Conservation (phyloP, 192 early-diverging fungal species). For the Entophlyctis helioformis region DNA sequence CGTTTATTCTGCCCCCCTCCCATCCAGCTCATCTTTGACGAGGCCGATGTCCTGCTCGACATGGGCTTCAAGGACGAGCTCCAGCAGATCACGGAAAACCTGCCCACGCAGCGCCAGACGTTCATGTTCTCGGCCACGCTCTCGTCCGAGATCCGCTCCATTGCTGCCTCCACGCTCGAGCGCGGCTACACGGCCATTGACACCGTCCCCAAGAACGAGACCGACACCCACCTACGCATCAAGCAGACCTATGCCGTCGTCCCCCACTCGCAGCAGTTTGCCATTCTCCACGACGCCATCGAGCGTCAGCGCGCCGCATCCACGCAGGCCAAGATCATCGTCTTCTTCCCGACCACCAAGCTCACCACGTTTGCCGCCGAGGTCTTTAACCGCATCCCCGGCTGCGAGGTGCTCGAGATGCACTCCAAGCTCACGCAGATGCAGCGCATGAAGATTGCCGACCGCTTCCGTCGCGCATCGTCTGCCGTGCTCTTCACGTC, state of each 20-base stretch:
- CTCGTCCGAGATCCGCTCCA: conserved; percentile 49
- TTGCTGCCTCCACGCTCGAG: conserved; percentile 54
- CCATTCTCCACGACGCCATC: conserved; percentile 52
- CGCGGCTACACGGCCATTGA: conserved; percentile 61
- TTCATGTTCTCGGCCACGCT: conserved; percentile 93
- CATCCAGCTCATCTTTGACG: conserved; percentile 84
- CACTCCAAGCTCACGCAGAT: conserved; percentile 73
- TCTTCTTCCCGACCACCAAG: conserved; percentile 79
- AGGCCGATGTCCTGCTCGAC: conserved; percentile 89
- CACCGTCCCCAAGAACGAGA: conserved; percentile 74
- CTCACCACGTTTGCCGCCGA: conserved; percentile 49
- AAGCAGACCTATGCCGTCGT: conserved; percentile 64
- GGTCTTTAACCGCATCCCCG: conserved; percentile 36
- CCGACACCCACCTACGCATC: conserved; percentile 67
- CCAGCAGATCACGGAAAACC: conserved; percentile 39
- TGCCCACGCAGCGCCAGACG: conserved; percentile 69
- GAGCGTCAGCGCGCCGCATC: conserved; percentile 41
- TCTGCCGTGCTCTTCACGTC: conserved; percentile 74
- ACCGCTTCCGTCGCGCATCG: conserved; percentile 57
- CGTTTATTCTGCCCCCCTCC: too few relatives aligned
- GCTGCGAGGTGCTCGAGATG: conserved; percentile 42
- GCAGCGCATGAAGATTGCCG: conserved; percentile 55
- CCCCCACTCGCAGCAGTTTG: conserved; percentile 50
- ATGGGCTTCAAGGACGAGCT: conserved; percentile 84
- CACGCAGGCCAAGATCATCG: conserved; percentile 68